A percentile compares a stretch with the other conserved stretches of the same genome.
phyloP scores from a whole-genome alignment of 2,329 filamentous ascomycete species.

The Trichoderma asperellum region DNA sequence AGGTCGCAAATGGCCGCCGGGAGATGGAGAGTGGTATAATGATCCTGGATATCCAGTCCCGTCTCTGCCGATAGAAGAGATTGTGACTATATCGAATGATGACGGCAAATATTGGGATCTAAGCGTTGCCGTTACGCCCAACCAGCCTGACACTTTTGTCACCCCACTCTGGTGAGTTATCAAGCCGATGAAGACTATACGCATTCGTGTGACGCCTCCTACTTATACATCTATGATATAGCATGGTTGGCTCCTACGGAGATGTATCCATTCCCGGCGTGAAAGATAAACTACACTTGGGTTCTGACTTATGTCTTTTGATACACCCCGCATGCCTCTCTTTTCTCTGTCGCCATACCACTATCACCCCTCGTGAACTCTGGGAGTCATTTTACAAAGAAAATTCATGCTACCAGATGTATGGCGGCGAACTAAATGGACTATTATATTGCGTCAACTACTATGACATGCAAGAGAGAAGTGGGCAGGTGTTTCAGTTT shows the following conservation, averaged over 20 bases:
- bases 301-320: neutral
- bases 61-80: neutral
- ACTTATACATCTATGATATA: neutral
- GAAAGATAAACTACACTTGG: neutral
- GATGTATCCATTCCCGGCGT: neutral
- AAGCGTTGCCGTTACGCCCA: neutral
- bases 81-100: conserved; percentile 12
- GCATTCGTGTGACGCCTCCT: neutral
- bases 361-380: neutral
- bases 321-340: conserved; percentile 3
- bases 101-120: neutral
- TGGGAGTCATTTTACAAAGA: conserved; percentile 7
- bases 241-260: conserved; percentile 1
- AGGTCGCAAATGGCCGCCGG: neutral
- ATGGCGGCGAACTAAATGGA: neutral
- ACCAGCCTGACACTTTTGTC: conserved; percentile 5
- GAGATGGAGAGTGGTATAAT: conserved; percentile 17
- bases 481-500: neutral
- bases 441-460: conserved; percentile 14
- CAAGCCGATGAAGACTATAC: neutral
- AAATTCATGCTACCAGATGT: neutral
- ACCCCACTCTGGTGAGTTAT: conserved; percentile 9
- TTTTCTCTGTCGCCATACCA: conserved; percentile 1
- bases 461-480: conserved; percentile 5
- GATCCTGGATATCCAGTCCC: conserved; percentile 1